phyloP scores from a whole-genome alignment of 768 basidiomycete genomes.

The Podaxis mareebaensis region DNA sequence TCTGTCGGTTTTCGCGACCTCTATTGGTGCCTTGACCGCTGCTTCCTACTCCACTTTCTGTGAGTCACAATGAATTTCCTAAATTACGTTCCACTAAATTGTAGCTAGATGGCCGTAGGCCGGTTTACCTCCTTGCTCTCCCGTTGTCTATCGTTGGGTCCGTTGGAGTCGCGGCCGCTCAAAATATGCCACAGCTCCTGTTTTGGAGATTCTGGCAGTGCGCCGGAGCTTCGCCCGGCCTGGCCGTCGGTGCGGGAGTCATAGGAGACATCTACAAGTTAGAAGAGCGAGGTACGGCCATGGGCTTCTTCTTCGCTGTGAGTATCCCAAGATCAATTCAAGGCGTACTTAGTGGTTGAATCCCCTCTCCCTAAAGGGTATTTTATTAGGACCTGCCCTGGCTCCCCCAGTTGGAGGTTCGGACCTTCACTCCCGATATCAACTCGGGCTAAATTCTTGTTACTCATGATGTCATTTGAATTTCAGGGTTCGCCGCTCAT shows the following conservation, averaged over 20 bases:
- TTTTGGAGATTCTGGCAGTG: conserved; percentile 67
- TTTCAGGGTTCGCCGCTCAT: conserved; percentile 47
- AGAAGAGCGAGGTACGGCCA: conserved; percentile 59
- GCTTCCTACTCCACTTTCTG: conserved; percentile 42
- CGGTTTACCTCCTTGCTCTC: conserved; percentile 57
- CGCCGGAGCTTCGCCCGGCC: conserved; percentile 57
- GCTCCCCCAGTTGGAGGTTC: conserved; percentile 60
- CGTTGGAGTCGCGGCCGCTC: conserved; percentile 54
- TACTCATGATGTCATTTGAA: background rate
- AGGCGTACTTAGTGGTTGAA: background rate
- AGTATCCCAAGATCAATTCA: conserved; percentile 14
- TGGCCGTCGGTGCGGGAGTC: conserved; percentile 58
- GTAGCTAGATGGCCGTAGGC: conserved; percentile 59
- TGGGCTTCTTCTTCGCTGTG: conserved; percentile 61
- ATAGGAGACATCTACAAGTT: conserved; percentile 68
- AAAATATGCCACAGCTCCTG: conserved; percentile 47
- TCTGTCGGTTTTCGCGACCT: conserved; percentile 33
- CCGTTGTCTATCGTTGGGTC: conserved; percentile 62
- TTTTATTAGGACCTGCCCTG: conserved; percentile 58
- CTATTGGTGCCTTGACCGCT: conserved; percentile 32
- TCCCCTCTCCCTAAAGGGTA: conserved; percentile 35
- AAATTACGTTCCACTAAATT: background rate
- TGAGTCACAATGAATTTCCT: conserved; percentile 18
- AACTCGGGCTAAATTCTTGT: background rate
- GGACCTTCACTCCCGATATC: background rate